These are phyloP conservation scores for Actinomucor elegans DNA, from an alignment of 371 early-diverging fungal species.

Conservation along the genomic window DNA sequence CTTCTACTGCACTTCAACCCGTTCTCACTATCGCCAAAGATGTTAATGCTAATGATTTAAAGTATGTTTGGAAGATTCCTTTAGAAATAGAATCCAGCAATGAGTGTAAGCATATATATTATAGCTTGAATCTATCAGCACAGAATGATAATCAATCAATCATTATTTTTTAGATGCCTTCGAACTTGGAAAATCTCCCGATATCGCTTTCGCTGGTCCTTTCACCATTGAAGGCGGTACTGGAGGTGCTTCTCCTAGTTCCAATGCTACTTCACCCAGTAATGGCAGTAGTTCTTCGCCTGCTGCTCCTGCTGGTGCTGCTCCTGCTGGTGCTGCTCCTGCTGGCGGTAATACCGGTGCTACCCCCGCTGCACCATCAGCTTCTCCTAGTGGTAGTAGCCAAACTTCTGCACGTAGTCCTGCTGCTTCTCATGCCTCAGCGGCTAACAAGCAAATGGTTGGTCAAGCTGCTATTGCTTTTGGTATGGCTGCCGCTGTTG, in stretches of 20 bases:
- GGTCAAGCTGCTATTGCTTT: conserved; percentile 10
- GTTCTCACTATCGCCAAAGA: conserved; percentile 31
- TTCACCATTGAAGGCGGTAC: conserved; percentile 44
- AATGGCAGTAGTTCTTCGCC: neutral
- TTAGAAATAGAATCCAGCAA: conserved; percentile 22
- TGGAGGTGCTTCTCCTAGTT: conserved; percentile 6
- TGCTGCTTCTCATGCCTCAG: conserved; percentile 7
- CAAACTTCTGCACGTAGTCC: neutral
- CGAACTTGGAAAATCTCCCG: conserved; percentile 46
- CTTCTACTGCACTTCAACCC: conserved; percentile 30
- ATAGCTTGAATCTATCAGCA: neutral
- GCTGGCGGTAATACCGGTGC: neutral
- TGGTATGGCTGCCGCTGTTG: conserved; percentile 18
- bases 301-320: conserved; percentile 11
- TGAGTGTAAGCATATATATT: conserved; percentile 27
- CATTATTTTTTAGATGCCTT: conserved; percentile 39
- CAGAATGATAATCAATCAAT: neutral
- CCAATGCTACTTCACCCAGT: conserved; percentile 4
- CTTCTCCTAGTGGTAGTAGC: conserved; percentile 13
- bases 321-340: neutral
- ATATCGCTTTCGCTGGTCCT: conserved; percentile 51
- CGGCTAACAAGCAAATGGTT: conserved; percentile 8
- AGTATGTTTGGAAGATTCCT: conserved; percentile 36
- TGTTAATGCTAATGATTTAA: conserved; percentile 22
- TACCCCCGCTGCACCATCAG: conserved; percentile 17